phyloP scores from a whole-genome alignment of 352 stramenopile genomes.

The Globisporangium irregulare region DNA sequence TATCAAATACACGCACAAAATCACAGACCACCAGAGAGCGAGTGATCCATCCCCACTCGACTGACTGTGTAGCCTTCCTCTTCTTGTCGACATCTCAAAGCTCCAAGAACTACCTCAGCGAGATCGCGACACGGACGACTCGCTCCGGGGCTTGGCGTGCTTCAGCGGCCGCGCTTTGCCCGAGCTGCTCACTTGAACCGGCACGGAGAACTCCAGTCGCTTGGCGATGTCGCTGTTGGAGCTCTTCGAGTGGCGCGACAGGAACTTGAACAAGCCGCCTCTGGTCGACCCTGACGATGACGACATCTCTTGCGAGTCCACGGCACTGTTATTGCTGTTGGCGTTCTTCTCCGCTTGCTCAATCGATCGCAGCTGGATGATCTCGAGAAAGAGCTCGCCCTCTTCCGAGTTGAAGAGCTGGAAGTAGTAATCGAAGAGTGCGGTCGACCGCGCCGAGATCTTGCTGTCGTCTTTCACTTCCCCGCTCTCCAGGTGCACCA shows the following conservation, averaged over 20 bases:
- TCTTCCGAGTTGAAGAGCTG: constrained; percentile 65
- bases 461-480: constrained; percentile 57
- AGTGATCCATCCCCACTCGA: neutral
- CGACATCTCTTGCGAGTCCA: neutral
- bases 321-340: neutral
- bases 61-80: neutral
- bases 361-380: constrained; percentile 33
- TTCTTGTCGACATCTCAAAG: neutral
- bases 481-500: constrained; percentile 43
- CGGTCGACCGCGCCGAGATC: constrained; percentile 32
- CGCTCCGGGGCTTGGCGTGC: constrained; percentile 3
- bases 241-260: constrained; percentile 25
- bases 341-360: constrained; percentile 13
- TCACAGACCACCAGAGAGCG: neutral
- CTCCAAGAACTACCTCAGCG: neutral
- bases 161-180: constrained; percentile 18
- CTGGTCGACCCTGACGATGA: neutral
- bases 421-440: constrained; percentile 68
- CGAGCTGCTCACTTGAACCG: constrained; percentile 38
- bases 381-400: constrained; percentile 47
- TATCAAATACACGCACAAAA: neutral
- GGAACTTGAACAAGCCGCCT: constrained; percentile 35
- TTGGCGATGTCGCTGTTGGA: constrained; percentile 26
- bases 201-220: constrained; percentile 54
- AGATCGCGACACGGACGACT: neutral